Conservation (phyloP, 2,329 filamentous ascomycete genomes). For the Colletotrichum sojae region DNA sequence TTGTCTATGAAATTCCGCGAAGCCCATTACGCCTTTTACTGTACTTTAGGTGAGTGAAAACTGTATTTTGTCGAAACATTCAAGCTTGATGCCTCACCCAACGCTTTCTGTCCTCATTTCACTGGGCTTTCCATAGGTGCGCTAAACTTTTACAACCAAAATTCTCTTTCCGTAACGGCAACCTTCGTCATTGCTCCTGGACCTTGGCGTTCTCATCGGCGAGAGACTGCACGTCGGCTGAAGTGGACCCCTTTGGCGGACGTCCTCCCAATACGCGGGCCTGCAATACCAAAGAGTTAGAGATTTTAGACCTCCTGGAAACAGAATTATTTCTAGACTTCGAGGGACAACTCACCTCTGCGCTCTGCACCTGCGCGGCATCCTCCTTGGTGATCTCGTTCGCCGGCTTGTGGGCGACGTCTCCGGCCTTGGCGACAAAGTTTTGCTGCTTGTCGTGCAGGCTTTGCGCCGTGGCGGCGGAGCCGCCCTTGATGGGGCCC, state of each 20-base stretch:
- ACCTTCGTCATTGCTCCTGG: neutral
- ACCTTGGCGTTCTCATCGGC: conserved; percentile 46
- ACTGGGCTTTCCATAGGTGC: neutral
- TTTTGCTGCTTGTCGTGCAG: conserved; percentile 52
- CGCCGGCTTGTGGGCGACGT: conserved; percentile 47
- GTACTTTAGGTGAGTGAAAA: too few relatives aligned
- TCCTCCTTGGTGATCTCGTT: conserved; percentile 50
- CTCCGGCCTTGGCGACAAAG: conserved; percentile 48
- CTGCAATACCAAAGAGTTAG: conserved; percentile 24
- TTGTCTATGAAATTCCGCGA: too few relatives aligned
- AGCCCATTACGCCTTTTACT: too few relatives aligned
- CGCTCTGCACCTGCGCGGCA: conserved; percentile 47
- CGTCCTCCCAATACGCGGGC: conserved; percentile 43
- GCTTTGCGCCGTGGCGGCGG: conserved; percentile 51
- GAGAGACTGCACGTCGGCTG: conserved; percentile 47
- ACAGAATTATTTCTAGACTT: too few relatives aligned
- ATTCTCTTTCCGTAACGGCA: neutral
- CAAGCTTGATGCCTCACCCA: neutral
- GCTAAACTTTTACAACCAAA: neutral
- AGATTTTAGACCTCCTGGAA: neutral
- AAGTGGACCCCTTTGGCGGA: conserved; percentile 46
- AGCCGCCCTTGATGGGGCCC: conserved; percentile 50
- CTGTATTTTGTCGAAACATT: too few relatives aligned
- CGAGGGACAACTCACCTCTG: conserved; percentile 43
- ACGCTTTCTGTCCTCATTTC: neutral